Evolutionary conservation across 2,329 filamentous ascomycete species (phyloP), one percentile per base, ranked within the genome.

Genomic region (Fusarium bulbicola): DNA sequence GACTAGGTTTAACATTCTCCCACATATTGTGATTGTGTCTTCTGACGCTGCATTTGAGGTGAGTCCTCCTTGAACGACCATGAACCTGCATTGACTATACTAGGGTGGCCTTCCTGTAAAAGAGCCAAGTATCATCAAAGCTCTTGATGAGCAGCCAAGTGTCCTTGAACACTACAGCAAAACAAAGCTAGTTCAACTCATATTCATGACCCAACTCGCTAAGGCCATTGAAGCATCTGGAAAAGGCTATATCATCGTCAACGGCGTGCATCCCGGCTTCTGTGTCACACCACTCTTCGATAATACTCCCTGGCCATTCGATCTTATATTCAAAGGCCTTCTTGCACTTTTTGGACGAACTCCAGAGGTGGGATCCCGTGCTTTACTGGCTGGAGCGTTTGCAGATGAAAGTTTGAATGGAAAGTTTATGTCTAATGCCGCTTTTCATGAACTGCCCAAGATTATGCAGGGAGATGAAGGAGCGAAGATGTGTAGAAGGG

Each of bases 241-340:
- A 20, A 78, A 79, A 67, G 78, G 79, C 24, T 75, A 77, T 39
- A 77, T 86, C 21, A 75, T 83, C 15, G 59, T 85, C 63, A 86
- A 84, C 74, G 74, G 75, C 4, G 59, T 84, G 28, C 81, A 82
- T 57, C 84, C 84, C 2, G 84, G 84, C 0, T 76, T 85, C 32
- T 86, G 84, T 74, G 66, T 76, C 39, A 83, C 84, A 10, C 59
- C 81, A 43, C 77, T 85, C n/a, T 84, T 83, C 67, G 79, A 81
- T 42, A 54, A 76, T 52, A 59, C 79, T 7, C 71, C 78, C 13
- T 80, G 79, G 43, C 79, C 80, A 16, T 57, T 82, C 37, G 78
- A 70, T 43, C 45, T 74, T 30, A 36, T 79, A 12, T 42, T 77
- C 6, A 73, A 63, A 28, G 30, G 68, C 6, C 26, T 60, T 20